phyloP scores from a whole-genome alignment of 1,284 basidiomycete genomes.

The Athelia sp. region DNA sequence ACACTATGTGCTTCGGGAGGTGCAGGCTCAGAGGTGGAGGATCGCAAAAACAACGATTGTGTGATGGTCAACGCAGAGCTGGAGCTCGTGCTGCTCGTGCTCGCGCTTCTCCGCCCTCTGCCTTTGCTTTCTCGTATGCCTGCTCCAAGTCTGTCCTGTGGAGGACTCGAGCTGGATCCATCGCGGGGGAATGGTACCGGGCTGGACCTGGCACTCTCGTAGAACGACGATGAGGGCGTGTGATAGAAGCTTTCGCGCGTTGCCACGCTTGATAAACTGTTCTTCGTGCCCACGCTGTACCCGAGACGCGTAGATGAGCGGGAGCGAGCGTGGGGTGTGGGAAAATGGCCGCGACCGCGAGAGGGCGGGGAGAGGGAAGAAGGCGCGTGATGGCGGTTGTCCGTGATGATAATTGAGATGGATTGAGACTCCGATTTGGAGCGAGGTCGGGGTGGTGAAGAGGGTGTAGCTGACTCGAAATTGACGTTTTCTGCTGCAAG shows the following conservation, averaged over 20 bases:
- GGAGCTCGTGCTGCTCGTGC: background rate
- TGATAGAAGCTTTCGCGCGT: background rate
- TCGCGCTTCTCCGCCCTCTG: background rate
- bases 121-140: background rate
- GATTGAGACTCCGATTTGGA: background rate
- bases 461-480: background rate
- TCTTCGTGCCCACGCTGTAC: background rate
- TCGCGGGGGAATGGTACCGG: background rate
- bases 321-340: background rate
- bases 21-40: background rate
- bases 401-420: background rate
- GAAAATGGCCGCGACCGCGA: background rate
- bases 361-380: background rate
- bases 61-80: background rate
- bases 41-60: background rate
- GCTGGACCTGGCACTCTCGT: slow-evolving; percentile 3
- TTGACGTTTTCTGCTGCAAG: background rate
- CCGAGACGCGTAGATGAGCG: background rate
- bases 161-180: background rate
- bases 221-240: slow-evolving; percentile 5
- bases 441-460: background rate
- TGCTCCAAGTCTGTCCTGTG: background rate
- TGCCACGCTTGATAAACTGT: background rate
- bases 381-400: background rate
- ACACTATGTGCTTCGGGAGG: background rate